Conservation (phyloP, 2,329 filamentous ascomycete genomes). For the Tolypocladium tundrense region DNA sequence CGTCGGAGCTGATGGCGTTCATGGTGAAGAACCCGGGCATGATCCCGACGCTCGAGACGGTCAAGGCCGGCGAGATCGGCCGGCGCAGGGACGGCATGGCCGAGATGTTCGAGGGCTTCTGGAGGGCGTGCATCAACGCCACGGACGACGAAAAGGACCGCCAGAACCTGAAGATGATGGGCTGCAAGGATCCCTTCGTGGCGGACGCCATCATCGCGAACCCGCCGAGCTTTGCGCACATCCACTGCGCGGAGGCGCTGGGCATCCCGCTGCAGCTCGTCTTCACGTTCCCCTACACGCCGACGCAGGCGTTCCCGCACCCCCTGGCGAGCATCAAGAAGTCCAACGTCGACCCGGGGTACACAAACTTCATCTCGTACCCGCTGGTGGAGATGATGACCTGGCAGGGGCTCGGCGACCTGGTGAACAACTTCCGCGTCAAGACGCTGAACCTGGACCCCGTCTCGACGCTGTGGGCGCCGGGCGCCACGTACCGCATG, state of each 20-base stretch:
- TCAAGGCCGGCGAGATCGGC: slow-evolving; percentile 64
- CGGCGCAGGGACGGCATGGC: slow-evolving; percentile 59
- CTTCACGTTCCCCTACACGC: slow-evolving; percentile 80
- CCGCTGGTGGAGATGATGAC: slow-evolving; percentile 77
- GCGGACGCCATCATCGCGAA: slow-evolving; percentile 81
- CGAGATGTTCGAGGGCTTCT: slow-evolving; percentile 76
- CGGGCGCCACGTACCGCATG: slow-evolving; percentile 59
- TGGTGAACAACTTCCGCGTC: slow-evolving; percentile 65
- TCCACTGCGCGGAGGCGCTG: slow-evolving; percentile 70
- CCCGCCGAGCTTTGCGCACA: slow-evolving; percentile 66
- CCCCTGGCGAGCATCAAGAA: slow-evolving; percentile 67
- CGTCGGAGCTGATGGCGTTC: slow-evolving; percentile 74
- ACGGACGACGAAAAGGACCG: slow-evolving; percentile 54
- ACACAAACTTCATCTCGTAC: slow-evolving; percentile 74
- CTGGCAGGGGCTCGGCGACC: slow-evolving; percentile 78
- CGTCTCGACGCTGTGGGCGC: slow-evolving; percentile 67
- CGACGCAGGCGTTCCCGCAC: slow-evolving; percentile 66
- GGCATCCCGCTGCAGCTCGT: slow-evolving; percentile 74
- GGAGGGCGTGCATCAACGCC: slow-evolving; percentile 65
- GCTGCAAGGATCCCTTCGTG: slow-evolving; percentile 48
- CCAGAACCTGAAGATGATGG: slow-evolving; percentile 55
- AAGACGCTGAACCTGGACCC: slow-evolving; percentile 62
- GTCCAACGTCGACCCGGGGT: slow-evolving; percentile 60
- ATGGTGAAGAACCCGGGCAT: slow-evolving; percentile 80
- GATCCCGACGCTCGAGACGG: slow-evolving; percentile 62